A percentile compares a stretch with the other conserved stretches of the same genome.
phyloP scores from a whole-genome alignment of 148 eudicot genomes.

The Drosera capensis region DNA sequence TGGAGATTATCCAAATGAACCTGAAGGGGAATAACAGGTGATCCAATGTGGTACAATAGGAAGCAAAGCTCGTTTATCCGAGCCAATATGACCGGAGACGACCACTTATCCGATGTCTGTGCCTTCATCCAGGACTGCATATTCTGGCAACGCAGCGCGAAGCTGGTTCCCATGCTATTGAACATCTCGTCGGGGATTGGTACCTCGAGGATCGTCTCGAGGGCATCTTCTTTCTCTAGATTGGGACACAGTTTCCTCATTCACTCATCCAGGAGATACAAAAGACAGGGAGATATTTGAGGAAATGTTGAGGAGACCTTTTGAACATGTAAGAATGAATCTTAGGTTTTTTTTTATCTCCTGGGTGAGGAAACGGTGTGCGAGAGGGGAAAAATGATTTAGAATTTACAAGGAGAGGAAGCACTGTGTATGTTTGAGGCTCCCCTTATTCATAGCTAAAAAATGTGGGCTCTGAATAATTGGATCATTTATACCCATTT shows the following conservation, averaged over 20 bases:
- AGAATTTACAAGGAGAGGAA: too few relatives aligned
- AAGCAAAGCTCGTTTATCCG: conserved; percentile 81
- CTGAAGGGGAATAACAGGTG: conserved; percentile 88
- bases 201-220: conserved; percentile 85
- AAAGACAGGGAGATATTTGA: background rate
- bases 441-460: too few relatives aligned
- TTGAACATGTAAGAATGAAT: background rate
- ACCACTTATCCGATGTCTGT: conserved; percentile 70
- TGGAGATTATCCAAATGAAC: conserved; percentile 43
- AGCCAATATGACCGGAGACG: conserved; percentile 52
- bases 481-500: too few relatives aligned
- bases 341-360: too few relatives aligned
- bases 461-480: too few relatives aligned
- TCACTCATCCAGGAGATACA: background rate
- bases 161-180: conserved; percentile 48
- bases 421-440: too few relatives aligned
- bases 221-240: conserved; percentile 66
- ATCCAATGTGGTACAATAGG: conserved; percentile 62
- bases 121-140: conserved; percentile 96
- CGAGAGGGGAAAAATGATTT: too few relatives aligned
- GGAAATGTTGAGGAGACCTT: background rate
- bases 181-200: conserved; percentile 96
- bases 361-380: too few relatives aligned
- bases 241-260: conserved; percentile 93
- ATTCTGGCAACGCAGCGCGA: conserved; percentile 56